These are phyloP conservation scores for Pseudognaphalium luteoalbum DNA, from an alignment of 129 eudicot genomes.

Conservation along the genomic window DNA sequence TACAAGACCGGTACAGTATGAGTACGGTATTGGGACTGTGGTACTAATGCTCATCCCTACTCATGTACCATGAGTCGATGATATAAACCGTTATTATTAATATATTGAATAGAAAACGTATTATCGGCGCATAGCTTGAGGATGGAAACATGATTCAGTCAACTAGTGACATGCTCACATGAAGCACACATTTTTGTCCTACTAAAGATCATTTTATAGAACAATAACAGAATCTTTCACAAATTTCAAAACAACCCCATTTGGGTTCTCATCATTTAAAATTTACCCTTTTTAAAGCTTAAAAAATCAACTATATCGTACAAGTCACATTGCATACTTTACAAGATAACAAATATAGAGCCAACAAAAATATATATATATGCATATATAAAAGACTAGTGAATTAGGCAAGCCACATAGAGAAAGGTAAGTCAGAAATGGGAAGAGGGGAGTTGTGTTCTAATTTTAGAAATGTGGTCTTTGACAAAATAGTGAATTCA, in stretches of 20 bases:
- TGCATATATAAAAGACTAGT: neutral
- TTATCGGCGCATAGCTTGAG: neutral
- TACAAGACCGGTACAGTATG: too few relatives aligned
- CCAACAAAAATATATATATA: conserved; percentile 21
- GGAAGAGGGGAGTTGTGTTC: conserved; percentile 50
- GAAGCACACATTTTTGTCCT: conserved; percentile 14
- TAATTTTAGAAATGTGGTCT: conserved; percentile 28
- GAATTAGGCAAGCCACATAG: neutral
- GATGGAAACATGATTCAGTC: conserved; percentile 4
- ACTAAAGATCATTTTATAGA: neutral
- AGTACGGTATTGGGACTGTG: too few relatives aligned
- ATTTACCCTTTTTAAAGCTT: neutral
- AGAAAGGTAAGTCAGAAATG: conserved; percentile 34
- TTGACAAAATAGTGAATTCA: conserved; percentile 32
- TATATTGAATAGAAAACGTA: neutral
- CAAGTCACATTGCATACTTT: conserved; percentile 9
- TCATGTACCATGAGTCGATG: too few relatives aligned
- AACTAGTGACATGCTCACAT: conserved; percentile 21
- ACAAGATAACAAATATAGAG: neutral
- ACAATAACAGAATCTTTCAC: conserved; percentile 31
- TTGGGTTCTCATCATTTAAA: conserved; percentile 10
- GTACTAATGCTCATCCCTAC: too few relatives aligned
- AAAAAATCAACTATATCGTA: neutral
- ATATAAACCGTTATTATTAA: too few relatives aligned
- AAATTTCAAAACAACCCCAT: conserved; percentile 21